Base-by-base conservation (phyloP, 2,329 filamentous ascomycete species). In the Curvularia verruculosa region DNA sequence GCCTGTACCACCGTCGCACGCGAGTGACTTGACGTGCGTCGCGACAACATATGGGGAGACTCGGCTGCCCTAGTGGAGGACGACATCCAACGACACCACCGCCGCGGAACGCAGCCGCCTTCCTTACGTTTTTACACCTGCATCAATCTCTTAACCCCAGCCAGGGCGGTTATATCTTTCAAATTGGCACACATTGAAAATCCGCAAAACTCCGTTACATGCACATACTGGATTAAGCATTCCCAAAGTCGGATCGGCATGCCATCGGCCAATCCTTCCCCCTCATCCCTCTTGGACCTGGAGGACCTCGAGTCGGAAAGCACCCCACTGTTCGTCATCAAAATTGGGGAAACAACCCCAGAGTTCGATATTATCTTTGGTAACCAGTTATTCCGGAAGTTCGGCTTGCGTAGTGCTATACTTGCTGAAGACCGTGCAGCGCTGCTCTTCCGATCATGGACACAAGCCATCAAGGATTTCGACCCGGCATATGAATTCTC, bases 381-480 rank as follows among this genome's bases (percentile, higher is more conserved):
- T 39, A 74, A 73, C 36, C 61, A 66, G 21, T 55, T 62, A 0
- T 70, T 73, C 10, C 66, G 67, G 8, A 47, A 28, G 28, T 44
- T 43, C 5, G 36, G 23, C 7, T 28, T 70, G 5, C 51, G 43
- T 15, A 39, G 56, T 34, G 18, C 21, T 5, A 47, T 71, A 15
- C 10, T 62, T 9, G 61, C 39, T 8, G 24, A 60, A 6, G 44
- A 55, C 15, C 52, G 59, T 12, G 36, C 52, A 26, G 64, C 66
- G 15, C 54, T 68, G 3, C 59, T 68, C 5, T 74, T 73, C 48
- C 60, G 67, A 40, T 65, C 70, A 3, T 73, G 71, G 70, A 48
- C 63, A 9, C 66, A 70, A 31, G 69, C 70, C 4, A 24, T 68
- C 3, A 48, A 58, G 7, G 44, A 52, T 19, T 66, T 56, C 45